A percentile compares a stretch with the other conserved stretches of the same genome.
Conservation (phyloP, 148 eudicot species). For the Fallopia convolvulus region DNA sequence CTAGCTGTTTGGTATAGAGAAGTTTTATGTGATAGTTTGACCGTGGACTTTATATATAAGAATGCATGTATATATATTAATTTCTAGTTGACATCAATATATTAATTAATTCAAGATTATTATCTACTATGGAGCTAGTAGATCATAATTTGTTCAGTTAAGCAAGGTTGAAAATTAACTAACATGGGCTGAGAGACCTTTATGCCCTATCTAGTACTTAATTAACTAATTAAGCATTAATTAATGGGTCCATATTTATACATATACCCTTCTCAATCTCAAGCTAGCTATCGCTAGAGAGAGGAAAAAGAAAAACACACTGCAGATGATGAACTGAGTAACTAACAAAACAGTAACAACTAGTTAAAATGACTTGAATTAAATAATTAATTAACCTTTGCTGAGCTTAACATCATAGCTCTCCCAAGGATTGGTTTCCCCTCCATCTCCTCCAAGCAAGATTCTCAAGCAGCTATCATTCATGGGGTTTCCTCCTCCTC, state of each 20-base stretch:
- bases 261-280: not conserved
- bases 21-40: not conserved
- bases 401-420: slow-evolving; percentile 4
- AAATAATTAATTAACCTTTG: not conserved
- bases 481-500: slow-evolving; percentile 3
- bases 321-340: not conserved
- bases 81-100: not conserved
- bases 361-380: not conserved
- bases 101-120: not conserved
- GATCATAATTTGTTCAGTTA: not conserved
- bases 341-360: not conserved
- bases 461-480: slow-evolving; percentile 7
- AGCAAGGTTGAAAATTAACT: not conserved
- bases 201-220: slow-evolving; percentile 10
- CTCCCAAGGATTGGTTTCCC: not conserved
- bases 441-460: slow-evolving; percentile 10
- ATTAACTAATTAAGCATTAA: slow-evolving; percentile 1
- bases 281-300: not conserved
- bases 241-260: slow-evolving; percentile 9
- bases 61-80: not conserved
- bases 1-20: not conserved
- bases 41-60: slow-evolving; percentile 1
- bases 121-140: too few relatives aligned
- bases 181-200: not conserved
- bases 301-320: not conserved